Evolutionary conservation across 2,329 filamentous ascomycete genomes (phyloP).

Genomic region (Ramichloridium luteum): DNA sequence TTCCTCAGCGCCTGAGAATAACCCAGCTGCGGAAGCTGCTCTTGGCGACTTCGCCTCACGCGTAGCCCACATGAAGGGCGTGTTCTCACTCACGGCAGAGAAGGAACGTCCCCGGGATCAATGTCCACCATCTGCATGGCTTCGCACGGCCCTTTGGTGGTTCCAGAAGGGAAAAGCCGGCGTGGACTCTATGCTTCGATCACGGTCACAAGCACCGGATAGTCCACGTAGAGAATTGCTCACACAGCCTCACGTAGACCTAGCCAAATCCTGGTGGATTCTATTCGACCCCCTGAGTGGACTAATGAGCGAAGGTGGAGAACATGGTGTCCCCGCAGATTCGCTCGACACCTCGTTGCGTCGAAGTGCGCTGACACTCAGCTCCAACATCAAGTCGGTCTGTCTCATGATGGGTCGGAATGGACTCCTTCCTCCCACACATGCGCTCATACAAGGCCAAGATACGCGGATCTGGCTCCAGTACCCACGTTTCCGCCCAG

Average conservation of each 20-base stretch:
- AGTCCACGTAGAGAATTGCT: conserved; percentile 37
- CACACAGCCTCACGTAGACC: conserved; percentile 71
- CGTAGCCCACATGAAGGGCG: conserved; percentile 59
- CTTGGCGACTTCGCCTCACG: conserved; percentile 57
- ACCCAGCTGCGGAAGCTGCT: conserved; percentile 49
- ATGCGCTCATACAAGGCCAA: conserved; percentile 60
- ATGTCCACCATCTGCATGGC: conserved; percentile 46
- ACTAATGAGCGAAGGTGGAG: conserved; percentile 2
- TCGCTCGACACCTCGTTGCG: no score
- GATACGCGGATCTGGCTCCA: conserved; percentile 73
- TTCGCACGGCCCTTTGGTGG: conserved; percentile 74
- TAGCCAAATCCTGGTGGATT: conserved; percentile 83
- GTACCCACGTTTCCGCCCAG: conserved; percentile 61
- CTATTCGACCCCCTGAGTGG: conserved; percentile 29
- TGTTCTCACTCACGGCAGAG: conserved; percentile 70
- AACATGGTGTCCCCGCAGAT: conserved; percentile 8
- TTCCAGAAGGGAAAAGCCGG: conserved; percentile 69
- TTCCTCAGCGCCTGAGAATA: conserved; percentile 8
- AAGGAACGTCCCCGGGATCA: conserved; percentile 53
- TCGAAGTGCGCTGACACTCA: no score
- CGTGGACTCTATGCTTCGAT: conserved; percentile 55
- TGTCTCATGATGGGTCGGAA: conserved; percentile 72
- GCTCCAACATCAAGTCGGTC: conserved; percentile 50
- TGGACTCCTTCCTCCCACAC: conserved; percentile 54
- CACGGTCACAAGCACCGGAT: conserved; percentile 34